Percentiles rank a stretch among this genome's conserved stretches.
Evolutionary conservation across 345 rosid species (phyloP).

Genomic region (Lagerstroemia speciosa): DNA sequence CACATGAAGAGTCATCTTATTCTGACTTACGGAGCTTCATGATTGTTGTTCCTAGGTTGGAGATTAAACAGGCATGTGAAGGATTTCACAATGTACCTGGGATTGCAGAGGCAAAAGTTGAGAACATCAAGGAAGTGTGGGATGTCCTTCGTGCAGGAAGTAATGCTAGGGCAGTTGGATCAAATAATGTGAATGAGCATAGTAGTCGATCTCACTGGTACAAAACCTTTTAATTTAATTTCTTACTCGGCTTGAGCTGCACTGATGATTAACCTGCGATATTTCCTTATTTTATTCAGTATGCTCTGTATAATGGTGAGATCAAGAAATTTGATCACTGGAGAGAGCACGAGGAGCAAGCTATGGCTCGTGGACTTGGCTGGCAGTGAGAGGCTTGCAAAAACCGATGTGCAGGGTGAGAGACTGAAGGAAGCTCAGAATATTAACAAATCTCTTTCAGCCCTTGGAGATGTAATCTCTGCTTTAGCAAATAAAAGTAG

Average conservation of each 20-base stretch:
- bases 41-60: conserved; percentile 45
- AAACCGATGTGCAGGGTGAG: conserved; percentile 87
- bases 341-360: conserved; percentile 90
- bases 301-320: conserved; percentile 86
- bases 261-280: not conserved
- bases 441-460: conserved; percentile 86
- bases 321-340: conserved; percentile 72
- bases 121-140: conserved; percentile 71
- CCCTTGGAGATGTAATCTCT: conserved; percentile 89
- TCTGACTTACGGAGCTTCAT: not conserved
- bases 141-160: conserved; percentile 83
- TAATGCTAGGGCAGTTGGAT: conserved; percentile 90
- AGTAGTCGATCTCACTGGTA: conserved; percentile 99
- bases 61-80: conserved; percentile 79
- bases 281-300: conserved; percentile 28
- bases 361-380: conserved; percentile 99
- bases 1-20: not conserved
- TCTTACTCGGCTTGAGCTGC: too few species aligned
- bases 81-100: conserved; percentile 89
- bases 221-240: too few species aligned
- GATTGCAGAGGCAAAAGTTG: conserved; percentile 72
- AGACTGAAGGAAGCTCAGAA: conserved; percentile 95
- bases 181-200: conserved; percentile 92
- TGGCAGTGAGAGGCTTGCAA: conserved; percentile 93
- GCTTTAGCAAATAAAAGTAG: conserved; percentile 81